phyloP scores from a whole-genome alignment of 75 land plant species.

The Cupressus sempervirens region DNA sequence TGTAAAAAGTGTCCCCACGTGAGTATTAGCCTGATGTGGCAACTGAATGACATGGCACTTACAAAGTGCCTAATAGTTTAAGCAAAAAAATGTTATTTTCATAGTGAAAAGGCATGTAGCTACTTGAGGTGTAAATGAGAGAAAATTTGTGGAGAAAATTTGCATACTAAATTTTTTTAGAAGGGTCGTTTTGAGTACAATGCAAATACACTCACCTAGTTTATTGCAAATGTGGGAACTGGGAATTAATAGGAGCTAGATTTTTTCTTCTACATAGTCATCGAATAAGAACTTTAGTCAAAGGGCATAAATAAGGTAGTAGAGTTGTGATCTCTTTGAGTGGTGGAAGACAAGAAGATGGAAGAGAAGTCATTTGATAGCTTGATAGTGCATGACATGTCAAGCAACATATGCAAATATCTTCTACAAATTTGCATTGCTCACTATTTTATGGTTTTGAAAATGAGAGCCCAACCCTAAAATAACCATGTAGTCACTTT shows the following conservation, averaged over 20 bases:
- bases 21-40: constrained; percentile 14
- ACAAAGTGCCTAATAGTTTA: constrained; percentile 41
- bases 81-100: constrained; percentile 56
- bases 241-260: constrained; percentile 54
- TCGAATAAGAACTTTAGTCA: constrained; percentile 20
- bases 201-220: constrained; percentile 31
- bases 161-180: constrained; percentile 26
- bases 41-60: constrained; percentile 23
- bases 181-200: constrained; percentile 58
- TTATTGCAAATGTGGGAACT: constrained; percentile 35
- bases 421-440: constrained; percentile 64
- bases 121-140: constrained; percentile 66
- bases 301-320: constrained; percentile 28
- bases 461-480: constrained; percentile 69
- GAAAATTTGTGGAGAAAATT: constrained; percentile 7
- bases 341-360: constrained; percentile 45
- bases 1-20: constrained; percentile 39
- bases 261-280: constrained; percentile 54
- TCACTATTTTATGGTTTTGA: constrained; percentile 46
- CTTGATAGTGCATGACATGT: constrained; percentile 68
- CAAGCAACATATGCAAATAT: constrained; percentile 55
- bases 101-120: constrained; percentile 31
- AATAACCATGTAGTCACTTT: constrained; percentile 59
- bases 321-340: constrained; percentile 64
- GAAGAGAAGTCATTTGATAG: constrained; percentile 40